Base-by-base conservation (phyloP, 352 stramenopile species). In the Aphanomyces stellatus region DNA sequence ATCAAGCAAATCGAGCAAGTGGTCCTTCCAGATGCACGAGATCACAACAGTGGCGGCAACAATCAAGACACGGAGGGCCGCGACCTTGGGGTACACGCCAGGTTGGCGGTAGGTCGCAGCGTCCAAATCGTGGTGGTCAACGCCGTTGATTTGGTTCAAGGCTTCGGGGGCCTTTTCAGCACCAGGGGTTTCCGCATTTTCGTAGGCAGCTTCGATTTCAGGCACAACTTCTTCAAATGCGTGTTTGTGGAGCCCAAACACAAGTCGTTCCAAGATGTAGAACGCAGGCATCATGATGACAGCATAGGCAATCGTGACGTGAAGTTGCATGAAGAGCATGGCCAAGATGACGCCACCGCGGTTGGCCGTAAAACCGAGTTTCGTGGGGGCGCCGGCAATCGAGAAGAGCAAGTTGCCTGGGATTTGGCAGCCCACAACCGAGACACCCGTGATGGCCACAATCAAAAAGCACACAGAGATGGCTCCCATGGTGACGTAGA, bases 1-100 rank as follows among this genome's bases (percentile, higher is more conserved):
- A 30, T 71, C 51, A 31, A 64, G 13, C 34, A 71, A 37, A 13
- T 69, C 66, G 41, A 33, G 37, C 51, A 71, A 71, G 40, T 71
- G 66, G 28, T 71, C 37, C 7, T 83, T 78, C 66, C 81, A 82
- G 61, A 80, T 68, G 49, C 81, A 78, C 25, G 78, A 65, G 55
- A 85, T 77, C 11, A 77, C 27, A 24, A 85, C 57, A n/a, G 80
- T 70, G 30, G 81, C 72, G 10, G 76, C 74, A 19, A 85, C 73
- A 24, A 83, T 3, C 7, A 27, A n/a, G 3, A 35, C 43, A 13
- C 61, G 61, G n/a, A 68, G 24, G n/a, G 59, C n/a, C 22, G 61
- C 31, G 3, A 35, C 61, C 46, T 68, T 68, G n/a, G 33, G 34
- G 43, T 62, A 62, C 43, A 35, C 48, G 15, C 61, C 61, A 2